Percentiles rank a stretch among this genome's conserved stretches.
phyloP scores from a whole-genome alignment of 2,329 filamentous ascomycete species.

The Eurotiales sp. region DNA sequence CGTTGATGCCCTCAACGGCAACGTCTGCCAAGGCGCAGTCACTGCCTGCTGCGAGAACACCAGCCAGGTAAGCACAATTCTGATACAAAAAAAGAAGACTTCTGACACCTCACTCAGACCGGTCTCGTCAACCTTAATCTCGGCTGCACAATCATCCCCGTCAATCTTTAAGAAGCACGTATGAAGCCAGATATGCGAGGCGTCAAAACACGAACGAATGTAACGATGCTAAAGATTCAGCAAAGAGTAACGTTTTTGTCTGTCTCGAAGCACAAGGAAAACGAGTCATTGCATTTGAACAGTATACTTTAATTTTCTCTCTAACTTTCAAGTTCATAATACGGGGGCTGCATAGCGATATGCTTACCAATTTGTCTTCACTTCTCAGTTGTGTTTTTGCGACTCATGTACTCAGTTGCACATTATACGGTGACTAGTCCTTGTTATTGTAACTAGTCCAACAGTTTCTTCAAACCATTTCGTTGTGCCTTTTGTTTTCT shows the following conservation, averaged over 20 bases:
- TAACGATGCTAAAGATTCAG: conserved; percentile 10
- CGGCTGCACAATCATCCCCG: conserved; percentile 15
- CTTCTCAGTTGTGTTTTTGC: not conserved
- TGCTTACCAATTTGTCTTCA: conserved; percentile 1
- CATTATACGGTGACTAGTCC: conserved; percentile 6
- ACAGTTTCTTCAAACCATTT: conserved; percentile 12
- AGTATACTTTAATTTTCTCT: conserved; percentile 2
- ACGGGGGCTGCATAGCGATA: conserved; percentile 12
- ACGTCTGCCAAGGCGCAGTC: conserved; percentile 13
- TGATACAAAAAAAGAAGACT: too few species aligned
- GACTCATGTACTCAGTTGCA: not conserved
- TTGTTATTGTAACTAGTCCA: conserved; percentile 12
- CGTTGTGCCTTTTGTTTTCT: conserved; percentile 1
- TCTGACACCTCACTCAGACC: too few species aligned
- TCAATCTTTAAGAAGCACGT: conserved; percentile 7
- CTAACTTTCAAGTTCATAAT: conserved; percentile 5
- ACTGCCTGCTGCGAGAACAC: conserved; percentile 14
- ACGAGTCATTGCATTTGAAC: not conserved
- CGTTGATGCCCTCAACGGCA: conserved; percentile 14
- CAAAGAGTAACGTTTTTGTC: not conserved
- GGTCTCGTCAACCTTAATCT: conserved; percentile 17
- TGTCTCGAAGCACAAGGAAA: not conserved
- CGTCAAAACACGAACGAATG: conserved; percentile 3
- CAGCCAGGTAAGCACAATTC: conserved; percentile 9
- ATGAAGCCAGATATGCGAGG: not conserved